phyloP scores from a whole-genome alignment of 495 filamentous ascomycete species.

The Penicillium verhagenii region DNA sequence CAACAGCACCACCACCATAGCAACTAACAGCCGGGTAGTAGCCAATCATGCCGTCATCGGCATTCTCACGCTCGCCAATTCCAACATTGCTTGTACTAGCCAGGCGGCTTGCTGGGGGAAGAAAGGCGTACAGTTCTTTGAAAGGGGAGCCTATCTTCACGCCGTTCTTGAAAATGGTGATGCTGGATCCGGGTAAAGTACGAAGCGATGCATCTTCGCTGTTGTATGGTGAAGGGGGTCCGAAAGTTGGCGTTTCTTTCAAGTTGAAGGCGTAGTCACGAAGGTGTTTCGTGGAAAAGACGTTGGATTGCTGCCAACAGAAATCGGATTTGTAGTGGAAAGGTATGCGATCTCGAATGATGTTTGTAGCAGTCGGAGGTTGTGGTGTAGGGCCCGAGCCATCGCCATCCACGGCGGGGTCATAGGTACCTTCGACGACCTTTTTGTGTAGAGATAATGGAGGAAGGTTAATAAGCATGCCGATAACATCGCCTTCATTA shows the following conservation, averaged over 20 bases:
- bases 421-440: constrained; percentile 82
- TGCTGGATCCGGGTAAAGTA: constrained; percentile 80
- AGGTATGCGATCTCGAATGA: constrained; percentile 90
- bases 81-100: constrained; percentile 62
- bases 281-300: constrained; percentile 82
- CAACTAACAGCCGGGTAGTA: constrained; percentile 94
- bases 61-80: constrained; percentile 70
- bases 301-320: constrained; percentile 94
- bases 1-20: constrained; percentile 85
- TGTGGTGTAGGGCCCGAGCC: constrained; percentile 13
- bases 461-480: constrained; percentile 87
- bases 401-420: constrained; percentile 68
- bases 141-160: constrained; percentile 82
- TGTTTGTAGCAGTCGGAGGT: constrained; percentile 53
- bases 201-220: constrained; percentile 70
- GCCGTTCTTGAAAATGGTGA: constrained; percentile 92
- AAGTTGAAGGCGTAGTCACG: constrained; percentile 63
- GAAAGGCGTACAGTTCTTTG: constrained; percentile 83
- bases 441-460: constrained; percentile 81
- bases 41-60: constrained; percentile 91
- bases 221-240: constrained; percentile 59
- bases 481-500: constrained; percentile 88
- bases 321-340: constrained; percentile 90
- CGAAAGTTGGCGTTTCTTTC: constrained; percentile 46
- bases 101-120: constrained; percentile 81